Conservation (phyloP, 1,284 basidiomycete species). For the Apiotrichum laibachii region DNA sequence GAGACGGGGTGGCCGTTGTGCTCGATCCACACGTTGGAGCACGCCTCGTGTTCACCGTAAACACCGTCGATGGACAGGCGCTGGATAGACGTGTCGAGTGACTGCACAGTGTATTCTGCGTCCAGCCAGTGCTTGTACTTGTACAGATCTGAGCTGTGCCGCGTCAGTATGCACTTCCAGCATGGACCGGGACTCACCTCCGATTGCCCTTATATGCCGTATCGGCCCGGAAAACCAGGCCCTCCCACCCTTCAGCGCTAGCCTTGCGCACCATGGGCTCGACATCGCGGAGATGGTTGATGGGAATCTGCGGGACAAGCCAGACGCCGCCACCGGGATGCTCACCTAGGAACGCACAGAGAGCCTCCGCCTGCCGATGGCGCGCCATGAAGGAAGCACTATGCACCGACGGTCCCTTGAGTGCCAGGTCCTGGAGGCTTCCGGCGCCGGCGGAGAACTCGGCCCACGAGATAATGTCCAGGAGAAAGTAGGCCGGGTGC, state of each 20-base stretch:
- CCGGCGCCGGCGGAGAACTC: slow-evolving; percentile 19
- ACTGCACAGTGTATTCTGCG: slow-evolving; percentile 41
- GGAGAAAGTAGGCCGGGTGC: slow-evolving; percentile 38
- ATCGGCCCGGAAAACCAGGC: slow-evolving; percentile 44
- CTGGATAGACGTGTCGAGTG: slow-evolving; percentile 31
- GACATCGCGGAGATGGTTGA: slow-evolving; percentile 26
- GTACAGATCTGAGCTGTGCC: slow-evolving; percentile 34
- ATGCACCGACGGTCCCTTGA: slow-evolving; percentile 2
- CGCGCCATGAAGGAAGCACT: slow-evolving; percentile 28
- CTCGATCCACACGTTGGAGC: slow-evolving; percentile 39
- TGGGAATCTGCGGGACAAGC: slow-evolving; percentile 32
- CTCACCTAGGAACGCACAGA: neutral
- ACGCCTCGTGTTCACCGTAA: slow-evolving; percentile 37
- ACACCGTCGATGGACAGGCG: slow-evolving; percentile 38
- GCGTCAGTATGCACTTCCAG: neutral
- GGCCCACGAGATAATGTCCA: slow-evolving; percentile 41
- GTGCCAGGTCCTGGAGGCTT: neutral
- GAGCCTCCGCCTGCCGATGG: slow-evolving; percentile 10
- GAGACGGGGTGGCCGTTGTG: slow-evolving; percentile 42
- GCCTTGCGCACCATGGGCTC: slow-evolving; percentile 39
- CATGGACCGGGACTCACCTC: slow-evolving; percentile 25
- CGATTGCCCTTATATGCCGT: slow-evolving; percentile 40
- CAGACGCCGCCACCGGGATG: slow-evolving; percentile 14
- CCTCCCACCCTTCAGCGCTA: slow-evolving; percentile 46
- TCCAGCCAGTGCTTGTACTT: slow-evolving; percentile 51